Conservation (phyloP, 140 eudicot species). For the Ambrosia hybrid region DNA sequence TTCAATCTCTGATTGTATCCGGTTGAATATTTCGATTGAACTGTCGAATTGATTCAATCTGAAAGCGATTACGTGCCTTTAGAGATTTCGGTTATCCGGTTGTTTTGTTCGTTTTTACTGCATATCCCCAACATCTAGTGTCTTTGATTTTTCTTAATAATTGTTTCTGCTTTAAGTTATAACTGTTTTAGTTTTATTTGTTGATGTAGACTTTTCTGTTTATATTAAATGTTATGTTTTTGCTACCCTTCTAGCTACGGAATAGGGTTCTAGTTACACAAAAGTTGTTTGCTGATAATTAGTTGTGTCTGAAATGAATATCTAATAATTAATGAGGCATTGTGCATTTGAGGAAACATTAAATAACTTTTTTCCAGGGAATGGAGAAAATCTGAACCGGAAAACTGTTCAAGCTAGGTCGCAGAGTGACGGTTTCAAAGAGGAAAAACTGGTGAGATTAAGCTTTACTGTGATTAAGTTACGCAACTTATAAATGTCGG, state of each 20-base stretch:
- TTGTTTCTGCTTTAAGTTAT: constrained; percentile 17
- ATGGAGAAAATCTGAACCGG: constrained; percentile 35
- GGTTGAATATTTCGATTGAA: too few relatives aligned
- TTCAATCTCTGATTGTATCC: too few relatives aligned
- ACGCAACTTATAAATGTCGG: neutral
- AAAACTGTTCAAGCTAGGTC: constrained; percentile 41
- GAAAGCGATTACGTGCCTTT: too few relatives aligned
- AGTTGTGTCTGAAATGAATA: neutral
- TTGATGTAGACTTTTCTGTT: constrained; percentile 15
- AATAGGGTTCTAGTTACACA: constrained; percentile 8
- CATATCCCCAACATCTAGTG: too few relatives aligned
- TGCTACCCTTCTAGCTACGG: constrained; percentile 14
- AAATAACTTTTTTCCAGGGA: constrained; percentile 42
- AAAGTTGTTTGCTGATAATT: constrained; percentile 11
- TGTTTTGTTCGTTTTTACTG: too few relatives aligned
- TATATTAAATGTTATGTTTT: neutral
- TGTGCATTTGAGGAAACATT: constrained; percentile 24
- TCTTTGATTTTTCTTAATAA: neutral
- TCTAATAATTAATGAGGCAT: constrained; percentile 2
- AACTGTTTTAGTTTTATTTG: neutral
- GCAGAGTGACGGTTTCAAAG: constrained; percentile 31
- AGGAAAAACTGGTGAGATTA: constrained; percentile 47
- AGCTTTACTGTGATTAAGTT: constrained; percentile 2
- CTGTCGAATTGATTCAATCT: too few relatives aligned
- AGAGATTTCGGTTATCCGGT: too few relatives aligned